These are phyloP conservation scores for Rhodomyrtus psidioides DNA, from an alignment of 441 rosid genomes.

Conservation along the genomic window DNA sequence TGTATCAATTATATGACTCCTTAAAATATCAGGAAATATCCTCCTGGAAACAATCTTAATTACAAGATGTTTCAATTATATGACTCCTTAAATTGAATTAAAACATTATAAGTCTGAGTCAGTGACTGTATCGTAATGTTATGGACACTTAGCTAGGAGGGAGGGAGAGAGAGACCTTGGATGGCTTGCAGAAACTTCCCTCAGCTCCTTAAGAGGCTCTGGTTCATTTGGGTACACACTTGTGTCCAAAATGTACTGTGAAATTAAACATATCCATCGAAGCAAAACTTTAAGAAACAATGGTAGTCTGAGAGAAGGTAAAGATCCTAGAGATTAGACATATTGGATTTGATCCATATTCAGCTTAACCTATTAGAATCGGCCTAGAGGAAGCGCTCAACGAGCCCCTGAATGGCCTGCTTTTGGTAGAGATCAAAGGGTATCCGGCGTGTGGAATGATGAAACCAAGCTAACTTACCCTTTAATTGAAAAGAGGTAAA, in stretches of 20 bases:
- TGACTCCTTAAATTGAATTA: background rate
- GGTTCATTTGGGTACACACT: conserved; percentile 48
- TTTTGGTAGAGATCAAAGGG: background rate
- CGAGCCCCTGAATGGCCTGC: background rate
- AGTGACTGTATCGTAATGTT: background rate
- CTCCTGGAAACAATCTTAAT: background rate
- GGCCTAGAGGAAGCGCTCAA: background rate
- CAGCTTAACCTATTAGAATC: background rate
- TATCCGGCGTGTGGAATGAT: background rate
- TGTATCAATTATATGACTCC: background rate
- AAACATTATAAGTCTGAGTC: background rate
- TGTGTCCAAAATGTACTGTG: conserved; percentile 52
- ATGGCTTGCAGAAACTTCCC: conserved; percentile 28
- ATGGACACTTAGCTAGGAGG: background rate
- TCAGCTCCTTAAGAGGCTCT: conserved; percentile 39
- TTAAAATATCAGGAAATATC: background rate
- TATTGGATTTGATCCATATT: background rate
- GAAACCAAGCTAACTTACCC: background rate
- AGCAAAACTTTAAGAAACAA: background rate
- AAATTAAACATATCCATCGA: background rate
- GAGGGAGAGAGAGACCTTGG: conserved; percentile 19
- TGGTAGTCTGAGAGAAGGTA: background rate
- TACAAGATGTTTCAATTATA: background rate
- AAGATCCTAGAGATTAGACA: background rate
- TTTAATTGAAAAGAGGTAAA: background rate